Percentiles rank a stretch among this genome's conserved stretches.
Evolutionary conservation across 768 basidiomycete species (phyloP).

Genomic region (Rhodotorula diobovata): DNA sequence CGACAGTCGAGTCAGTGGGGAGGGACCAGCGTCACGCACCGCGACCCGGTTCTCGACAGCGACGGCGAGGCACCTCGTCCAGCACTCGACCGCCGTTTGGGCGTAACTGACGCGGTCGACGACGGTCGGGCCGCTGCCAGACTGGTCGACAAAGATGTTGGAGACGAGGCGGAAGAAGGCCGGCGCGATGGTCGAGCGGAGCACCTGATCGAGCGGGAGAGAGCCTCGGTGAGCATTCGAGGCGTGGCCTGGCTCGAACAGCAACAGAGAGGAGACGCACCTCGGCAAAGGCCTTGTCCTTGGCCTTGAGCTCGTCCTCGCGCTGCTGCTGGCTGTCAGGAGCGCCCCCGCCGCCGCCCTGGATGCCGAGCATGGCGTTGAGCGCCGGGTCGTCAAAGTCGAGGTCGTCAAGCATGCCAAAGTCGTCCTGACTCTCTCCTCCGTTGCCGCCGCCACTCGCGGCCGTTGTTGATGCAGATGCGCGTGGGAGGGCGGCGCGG

Average conservation of each 20-base stretch:
- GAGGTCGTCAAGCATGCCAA: slow-evolving; percentile 56
- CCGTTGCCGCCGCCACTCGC: slow-evolving; percentile 46
- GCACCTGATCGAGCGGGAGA: slow-evolving; percentile 49
- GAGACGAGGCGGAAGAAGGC: slow-evolving; percentile 58
- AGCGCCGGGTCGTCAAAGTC: slow-evolving; percentile 62
- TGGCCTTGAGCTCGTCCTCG: slow-evolving; percentile 44
- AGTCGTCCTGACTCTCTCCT: slow-evolving; percentile 82
- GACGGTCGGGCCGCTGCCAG: slow-evolving; percentile 26
- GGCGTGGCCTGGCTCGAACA: neutral
- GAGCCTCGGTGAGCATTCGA: too few species aligned
- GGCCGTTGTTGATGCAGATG: neutral
- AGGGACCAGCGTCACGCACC: slow-evolving; percentile 48
- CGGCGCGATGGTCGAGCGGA: slow-evolving; percentile 55
- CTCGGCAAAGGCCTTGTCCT: slow-evolving; percentile 56
- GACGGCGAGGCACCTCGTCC: slow-evolving; percentile 66
- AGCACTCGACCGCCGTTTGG: slow-evolving; percentile 63
- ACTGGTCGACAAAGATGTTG: slow-evolving; percentile 49
- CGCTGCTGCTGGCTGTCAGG: slow-evolving; percentile 41
- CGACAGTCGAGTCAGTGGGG: neutral
- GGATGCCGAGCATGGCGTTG: slow-evolving; percentile 56
- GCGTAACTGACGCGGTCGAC: slow-evolving; percentile 47
- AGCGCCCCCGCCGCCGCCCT: slow-evolving; percentile 36
- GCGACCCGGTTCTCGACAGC: slow-evolving; percentile 55
- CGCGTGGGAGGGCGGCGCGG: slow-evolving; percentile 40
- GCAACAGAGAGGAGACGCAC: slow-evolving; percentile 47